Evolutionary conservation across 1,139 yeast species (phyloP).

Genomic region (Hanseniaspora gamundiae): DNA sequence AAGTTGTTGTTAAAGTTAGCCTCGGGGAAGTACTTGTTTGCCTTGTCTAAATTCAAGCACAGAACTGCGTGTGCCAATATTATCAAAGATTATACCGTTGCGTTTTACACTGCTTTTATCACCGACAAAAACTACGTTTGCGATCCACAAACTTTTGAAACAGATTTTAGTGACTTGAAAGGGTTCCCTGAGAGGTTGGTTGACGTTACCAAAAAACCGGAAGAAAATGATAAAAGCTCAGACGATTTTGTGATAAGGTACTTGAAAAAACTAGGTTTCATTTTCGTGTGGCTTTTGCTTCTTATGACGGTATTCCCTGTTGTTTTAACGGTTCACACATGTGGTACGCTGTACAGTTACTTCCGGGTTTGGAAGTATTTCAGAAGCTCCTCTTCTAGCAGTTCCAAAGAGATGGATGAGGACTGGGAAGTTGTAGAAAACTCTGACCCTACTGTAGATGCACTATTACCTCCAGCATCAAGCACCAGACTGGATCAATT

Average conservation of each 20-base stretch:
- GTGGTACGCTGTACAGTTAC: constrained; percentile 23
- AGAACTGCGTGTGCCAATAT: constrained; percentile 60
- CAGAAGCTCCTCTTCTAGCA: constrained; percentile 13
- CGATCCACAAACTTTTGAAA: constrained; percentile 1
- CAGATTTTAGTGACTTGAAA: background rate
- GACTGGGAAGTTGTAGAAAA: constrained; percentile 14
- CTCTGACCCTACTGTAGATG: background rate
- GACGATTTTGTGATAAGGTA: background rate
- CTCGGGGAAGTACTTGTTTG: constrained; percentile 37
- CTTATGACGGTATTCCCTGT: constrained; percentile 16
- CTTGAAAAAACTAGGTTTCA: constrained; percentile 14
- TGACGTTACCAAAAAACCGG: constrained; percentile 3
- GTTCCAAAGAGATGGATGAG: constrained; percentile 15
- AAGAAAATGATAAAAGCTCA: too few species aligned
- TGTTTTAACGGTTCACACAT: constrained; percentile 15
- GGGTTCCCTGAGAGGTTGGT: constrained; percentile 3
- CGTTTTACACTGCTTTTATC: constrained; percentile 41
- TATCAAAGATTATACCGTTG: constrained; percentile 58
- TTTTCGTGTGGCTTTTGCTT: constrained; percentile 17
- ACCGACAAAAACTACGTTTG: constrained; percentile 17
- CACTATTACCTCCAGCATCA: too few species aligned
- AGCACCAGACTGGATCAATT: constrained; percentile 8
- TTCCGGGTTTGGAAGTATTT: constrained; percentile 18
- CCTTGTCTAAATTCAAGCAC: constrained; percentile 43
- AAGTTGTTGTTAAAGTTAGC: constrained; percentile 41